These are phyloP conservation scores for Ilyonectria destructans DNA, from an alignment of 2,329 filamentous ascomycete species.

Conservation along the genomic window DNA sequence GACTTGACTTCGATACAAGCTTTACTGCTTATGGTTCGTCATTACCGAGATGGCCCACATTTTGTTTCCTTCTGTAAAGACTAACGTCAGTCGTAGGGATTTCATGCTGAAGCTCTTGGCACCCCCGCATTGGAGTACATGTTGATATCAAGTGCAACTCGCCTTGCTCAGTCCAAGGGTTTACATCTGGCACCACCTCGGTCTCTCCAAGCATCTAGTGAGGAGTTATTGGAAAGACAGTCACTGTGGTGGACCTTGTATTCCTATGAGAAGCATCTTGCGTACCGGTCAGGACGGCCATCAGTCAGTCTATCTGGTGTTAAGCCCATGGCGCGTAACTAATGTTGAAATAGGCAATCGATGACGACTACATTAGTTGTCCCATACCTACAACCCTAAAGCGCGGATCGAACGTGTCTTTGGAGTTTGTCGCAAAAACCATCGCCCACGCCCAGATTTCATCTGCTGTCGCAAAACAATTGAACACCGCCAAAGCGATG, in stretches of 20 bases:
- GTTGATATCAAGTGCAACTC: conserved; percentile 9
- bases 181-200: neutral
- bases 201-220: neutral
- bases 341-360: conserved; percentile 26
- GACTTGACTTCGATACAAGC: conserved; percentile 9
- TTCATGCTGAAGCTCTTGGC: conserved; percentile 13
- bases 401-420: neutral
- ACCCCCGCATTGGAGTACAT: conserved; percentile 17
- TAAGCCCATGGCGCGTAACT: neutral
- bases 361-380: conserved; percentile 25
- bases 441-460: conserved; percentile 11
- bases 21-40: conserved; percentile 11
- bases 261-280: conserved; percentile 19
- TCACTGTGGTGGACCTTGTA: conserved; percentile 23
- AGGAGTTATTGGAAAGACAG: neutral
- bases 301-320: neutral
- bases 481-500: conserved; percentile 14
- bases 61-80: no score
- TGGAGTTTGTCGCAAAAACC: conserved; percentile 19
- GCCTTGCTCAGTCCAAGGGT: conserved; percentile 13
- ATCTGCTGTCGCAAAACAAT: conserved; percentile 4
- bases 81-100: neutral
- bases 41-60: no score
- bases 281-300: conserved; percentile 9
- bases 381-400: conserved; percentile 1